Conservation (phyloP, 2,329 filamentous ascomycete species). For the Penicillium sp. region DNA sequence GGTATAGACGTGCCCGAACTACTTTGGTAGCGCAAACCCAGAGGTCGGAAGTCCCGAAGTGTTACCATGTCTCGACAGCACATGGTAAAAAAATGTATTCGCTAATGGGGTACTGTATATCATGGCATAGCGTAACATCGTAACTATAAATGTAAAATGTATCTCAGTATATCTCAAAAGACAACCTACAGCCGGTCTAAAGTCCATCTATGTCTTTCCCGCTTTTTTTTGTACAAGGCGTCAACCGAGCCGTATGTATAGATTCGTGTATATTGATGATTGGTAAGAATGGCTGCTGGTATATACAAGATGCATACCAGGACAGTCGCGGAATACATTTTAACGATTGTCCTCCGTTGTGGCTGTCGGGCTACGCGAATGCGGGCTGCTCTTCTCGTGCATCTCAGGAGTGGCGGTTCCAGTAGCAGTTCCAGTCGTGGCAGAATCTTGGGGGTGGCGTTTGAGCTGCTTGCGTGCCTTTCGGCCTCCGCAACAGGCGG, state of each 20-base stretch:
- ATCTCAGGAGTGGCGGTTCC: conserved; percentile 9
- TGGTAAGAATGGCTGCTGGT: conserved; percentile 9
- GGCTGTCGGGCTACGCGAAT: conserved; percentile 14
- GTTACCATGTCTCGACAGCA: background rate
- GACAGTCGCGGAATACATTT: background rate
- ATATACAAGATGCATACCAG: conserved; percentile 14
- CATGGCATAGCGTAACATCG: conserved; percentile 11
- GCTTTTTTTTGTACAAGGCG: background rate
- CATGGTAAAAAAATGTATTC: background rate
- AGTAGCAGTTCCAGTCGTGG: conserved; percentile 1
- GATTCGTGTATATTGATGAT: conserved; percentile 13
- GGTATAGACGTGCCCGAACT: background rate
- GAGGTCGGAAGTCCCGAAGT: conserved; percentile 3
- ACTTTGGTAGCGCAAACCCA: background rate
- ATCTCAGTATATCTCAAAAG: background rate
- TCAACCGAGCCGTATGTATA: background rate
- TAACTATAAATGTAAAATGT: background rate
- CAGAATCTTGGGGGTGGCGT: conserved; percentile 21
- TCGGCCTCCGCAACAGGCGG: conserved; percentile 52
- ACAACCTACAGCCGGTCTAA: conserved; percentile 1
- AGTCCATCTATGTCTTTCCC: background rate
- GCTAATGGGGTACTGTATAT: background rate
- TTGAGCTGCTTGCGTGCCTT: conserved; percentile 43
- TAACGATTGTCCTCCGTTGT: conserved; percentile 8
- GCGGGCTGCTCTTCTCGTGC: conserved; percentile 23